Conservation (phyloP, 768 basidiomycete genomes). For the Boletus fagicola region DNA sequence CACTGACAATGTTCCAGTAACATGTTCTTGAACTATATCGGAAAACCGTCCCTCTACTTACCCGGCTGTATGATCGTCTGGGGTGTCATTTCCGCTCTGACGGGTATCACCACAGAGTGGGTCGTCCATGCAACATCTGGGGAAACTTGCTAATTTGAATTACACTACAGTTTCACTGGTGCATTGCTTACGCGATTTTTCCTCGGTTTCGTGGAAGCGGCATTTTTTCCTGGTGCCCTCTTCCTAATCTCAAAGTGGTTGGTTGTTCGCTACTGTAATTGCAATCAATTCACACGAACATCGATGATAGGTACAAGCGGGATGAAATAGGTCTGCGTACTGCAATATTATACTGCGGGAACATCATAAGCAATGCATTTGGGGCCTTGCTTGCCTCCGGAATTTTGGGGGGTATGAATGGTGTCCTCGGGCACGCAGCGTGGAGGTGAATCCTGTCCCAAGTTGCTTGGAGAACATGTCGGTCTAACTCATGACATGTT, state of each 20-base stretch:
- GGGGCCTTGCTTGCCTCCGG: constrained; percentile 50
- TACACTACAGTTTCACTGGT: constrained; percentile 37
- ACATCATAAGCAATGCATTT: constrained; percentile 55
- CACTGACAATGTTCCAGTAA: constrained; percentile 44
- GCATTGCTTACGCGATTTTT: constrained; percentile 49
- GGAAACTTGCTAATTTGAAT: background rate
- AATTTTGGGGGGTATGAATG: constrained; percentile 48
- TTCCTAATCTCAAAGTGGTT: constrained; percentile 37
- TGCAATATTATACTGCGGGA: constrained; percentile 49
- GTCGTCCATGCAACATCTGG: background rate
- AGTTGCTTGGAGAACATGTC: background rate
- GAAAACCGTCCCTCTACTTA: constrained; percentile 64
- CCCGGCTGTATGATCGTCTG: constrained; percentile 67
- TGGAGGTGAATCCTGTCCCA: constrained; percentile 43
- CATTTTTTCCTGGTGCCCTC: constrained; percentile 47
- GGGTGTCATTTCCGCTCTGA: constrained; percentile 59
- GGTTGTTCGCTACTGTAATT: constrained; percentile 29
- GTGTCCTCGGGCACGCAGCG: constrained; percentile 45
- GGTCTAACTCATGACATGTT: constrained; percentile 15
- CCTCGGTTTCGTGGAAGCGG: constrained; percentile 52
- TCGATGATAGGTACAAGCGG: constrained; percentile 40
- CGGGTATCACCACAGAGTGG: constrained; percentile 35
- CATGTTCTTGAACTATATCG: constrained; percentile 66
- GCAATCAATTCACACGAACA: constrained; percentile 25
- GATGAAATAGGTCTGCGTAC: constrained; percentile 45